Evolutionary conservation across 139 green algal species (phyloP), one percentile per base, ranked within the genome.

Genomic region (Chlamydomonas sphaeroides): DNA sequence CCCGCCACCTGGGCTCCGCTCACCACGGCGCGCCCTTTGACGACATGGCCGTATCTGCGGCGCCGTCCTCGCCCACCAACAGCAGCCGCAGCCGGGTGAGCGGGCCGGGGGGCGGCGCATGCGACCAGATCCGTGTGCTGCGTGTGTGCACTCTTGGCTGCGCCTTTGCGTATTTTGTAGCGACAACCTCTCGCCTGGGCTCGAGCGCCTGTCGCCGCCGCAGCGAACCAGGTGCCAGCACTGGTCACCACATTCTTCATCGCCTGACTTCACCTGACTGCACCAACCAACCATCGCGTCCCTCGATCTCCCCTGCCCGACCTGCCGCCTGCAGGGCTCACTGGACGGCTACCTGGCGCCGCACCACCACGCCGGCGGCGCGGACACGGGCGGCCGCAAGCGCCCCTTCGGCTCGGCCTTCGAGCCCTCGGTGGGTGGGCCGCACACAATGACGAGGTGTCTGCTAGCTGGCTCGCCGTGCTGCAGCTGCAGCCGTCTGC

Each of bases 311-410:
- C 59, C 59, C 30, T 28, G 36, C 59, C 59, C 7, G n/a, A n/a
- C 59, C 30, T 5, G 26, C 30, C 28, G 10, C 59, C 56, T 39
- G 38, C 75, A 82, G 75, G 75, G 75, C 30, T 82, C 75, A 8
- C 62, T 82, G 59, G 75, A 82, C 42, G 75, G 75, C 62, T 82
- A 82, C 75, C 35, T 82, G n/a, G 42, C 56, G 42, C 59, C 75
- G 25, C n/a, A 30, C 18, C 28, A 67, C 36, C 15, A 30, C 11
- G 61, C 33, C 20, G n/a, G 7, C 7, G 59, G 30, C 59, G 10
- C 26, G 30, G 25, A n/a, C 25, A 25, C 23, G 23, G 41, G 59
- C 14, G 59, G 74, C 20, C 75, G 75, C 39, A 82, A 82, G 63
- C 75, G 75, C 61, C 56, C 39, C 45, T 82, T 73, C 75, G 6